Conservation (phyloP, 805 yeast genomes). For the Candida cerambycidarum region DNA sequence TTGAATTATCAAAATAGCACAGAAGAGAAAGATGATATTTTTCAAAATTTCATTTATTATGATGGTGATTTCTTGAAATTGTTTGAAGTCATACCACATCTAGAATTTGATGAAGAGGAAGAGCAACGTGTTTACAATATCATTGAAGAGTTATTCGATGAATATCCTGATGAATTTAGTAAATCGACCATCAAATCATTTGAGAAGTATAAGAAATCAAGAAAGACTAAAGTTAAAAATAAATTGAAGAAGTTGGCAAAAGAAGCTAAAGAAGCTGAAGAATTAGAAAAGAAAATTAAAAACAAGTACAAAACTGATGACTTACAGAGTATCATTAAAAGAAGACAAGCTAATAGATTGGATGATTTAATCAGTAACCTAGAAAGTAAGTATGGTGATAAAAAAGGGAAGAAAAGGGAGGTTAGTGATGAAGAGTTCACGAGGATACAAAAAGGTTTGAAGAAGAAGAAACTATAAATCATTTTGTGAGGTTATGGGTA, state of each 20-base stretch:
- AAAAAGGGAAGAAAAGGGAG: constrained; percentile 40
- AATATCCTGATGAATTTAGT: constrained; percentile 34
- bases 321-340: constrained; percentile 49
- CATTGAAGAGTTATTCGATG: constrained; percentile 44
- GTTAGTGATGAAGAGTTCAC: constrained; percentile 53
- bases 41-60: constrained; percentile 53
- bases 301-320: constrained; percentile 41
- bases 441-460: constrained; percentile 39
- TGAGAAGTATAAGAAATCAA: constrained; percentile 49
- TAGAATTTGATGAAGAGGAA: constrained; percentile 58
- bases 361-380: constrained; percentile 48
- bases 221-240: constrained; percentile 48
- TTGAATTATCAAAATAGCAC: constrained; percentile 57
- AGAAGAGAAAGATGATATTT: constrained; percentile 64
- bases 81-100: constrained; percentile 77
- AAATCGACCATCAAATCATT: constrained; percentile 40
- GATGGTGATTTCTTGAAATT: constrained; percentile 69
- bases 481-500: no score
- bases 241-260: constrained; percentile 52
- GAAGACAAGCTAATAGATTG: constrained; percentile 42
- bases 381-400: constrained; percentile 50
- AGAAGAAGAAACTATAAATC: constrained; percentile 20
- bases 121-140: constrained; percentile 60
- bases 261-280: constrained; percentile 66
- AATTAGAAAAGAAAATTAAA: constrained; percentile 39